Conservation (phyloP, 192 early-diverging fungal genomes). For the Coemansia sp. region DNA sequence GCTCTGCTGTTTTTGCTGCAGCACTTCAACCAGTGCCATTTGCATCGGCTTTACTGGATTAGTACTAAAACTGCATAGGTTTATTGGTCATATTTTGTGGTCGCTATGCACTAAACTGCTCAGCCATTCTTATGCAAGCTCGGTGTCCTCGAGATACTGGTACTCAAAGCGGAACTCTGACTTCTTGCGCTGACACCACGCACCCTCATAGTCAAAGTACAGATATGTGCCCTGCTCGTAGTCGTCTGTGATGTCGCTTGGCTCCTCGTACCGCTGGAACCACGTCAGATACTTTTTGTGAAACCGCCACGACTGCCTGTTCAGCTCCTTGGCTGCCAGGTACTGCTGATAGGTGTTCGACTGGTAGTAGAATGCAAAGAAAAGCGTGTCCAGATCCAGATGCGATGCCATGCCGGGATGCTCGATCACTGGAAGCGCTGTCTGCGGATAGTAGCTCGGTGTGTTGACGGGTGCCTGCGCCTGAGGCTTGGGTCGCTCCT, state of each 20-base stretch:
- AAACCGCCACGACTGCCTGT: conserved; percentile 96
- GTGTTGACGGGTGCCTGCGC: conserved; percentile 55
- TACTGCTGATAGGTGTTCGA: conserved; percentile 97
- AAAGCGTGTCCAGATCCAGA: conserved; percentile 92
- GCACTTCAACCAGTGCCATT: too few relatives aligned
- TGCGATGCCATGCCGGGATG: conserved; percentile 83
- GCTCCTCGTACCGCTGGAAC: conserved; percentile 98
- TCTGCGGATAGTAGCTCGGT: conserved; percentile 93
- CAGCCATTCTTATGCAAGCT: conserved; percentile 53
- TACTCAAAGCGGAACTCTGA: conserved; percentile 95
- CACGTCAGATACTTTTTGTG: conserved; percentile 98
- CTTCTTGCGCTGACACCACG: conserved; percentile 97
- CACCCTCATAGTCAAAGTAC: conserved; percentile 97
- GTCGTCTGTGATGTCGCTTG: conserved; percentile 91
- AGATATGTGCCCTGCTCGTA: conserved; percentile 98
- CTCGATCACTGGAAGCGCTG: conserved; percentile 74
- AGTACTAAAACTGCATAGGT: too few relatives aligned
- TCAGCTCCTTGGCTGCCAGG: conserved; percentile 91
- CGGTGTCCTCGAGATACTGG: conserved; percentile 81
- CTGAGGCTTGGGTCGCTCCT: conserved; percentile 66
- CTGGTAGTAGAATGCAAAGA: conserved; percentile 98
- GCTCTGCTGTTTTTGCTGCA: too few relatives aligned
- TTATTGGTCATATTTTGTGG: too few relatives aligned
- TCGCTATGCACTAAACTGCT: too few relatives aligned
- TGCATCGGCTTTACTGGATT: too few relatives aligned